Percentiles rank a stretch among this genome's conserved stretches.
phyloP scores from a whole-genome alignment of 208 protist genomes.

The Kentomonas sorsogonicus region DNA sequence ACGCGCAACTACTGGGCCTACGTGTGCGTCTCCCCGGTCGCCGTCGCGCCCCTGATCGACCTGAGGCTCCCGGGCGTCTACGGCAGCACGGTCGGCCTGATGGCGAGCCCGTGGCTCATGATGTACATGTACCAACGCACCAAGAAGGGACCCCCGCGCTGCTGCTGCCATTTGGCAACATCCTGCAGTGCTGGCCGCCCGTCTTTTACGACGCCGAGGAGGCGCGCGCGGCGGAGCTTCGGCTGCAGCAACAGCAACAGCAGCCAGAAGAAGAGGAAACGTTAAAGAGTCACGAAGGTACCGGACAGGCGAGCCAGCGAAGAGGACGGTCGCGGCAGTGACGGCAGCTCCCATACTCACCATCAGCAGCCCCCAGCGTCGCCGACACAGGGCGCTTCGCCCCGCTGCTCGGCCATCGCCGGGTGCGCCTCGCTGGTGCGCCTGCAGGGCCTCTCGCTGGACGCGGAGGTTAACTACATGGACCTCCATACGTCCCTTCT shows the following conservation, averaged over 20 bases:
- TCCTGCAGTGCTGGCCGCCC: slow-evolving; percentile 51
- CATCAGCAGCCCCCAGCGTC: too few relatives aligned
- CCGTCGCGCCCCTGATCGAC: slow-evolving; percentile 63
- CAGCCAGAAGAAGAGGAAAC: neutral
- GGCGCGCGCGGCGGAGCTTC: neutral
- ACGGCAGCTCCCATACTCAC: too few relatives aligned
- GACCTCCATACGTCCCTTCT: slow-evolving; percentile 59
- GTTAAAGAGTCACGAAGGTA: too few relatives aligned
- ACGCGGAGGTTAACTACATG: slow-evolving; percentile 65
- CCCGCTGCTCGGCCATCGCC: neutral
- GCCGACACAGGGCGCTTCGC: too few relatives aligned
- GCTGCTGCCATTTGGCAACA: slow-evolving; percentile 64
- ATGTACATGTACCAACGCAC: slow-evolving; percentile 61
- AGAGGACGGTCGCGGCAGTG: neutral
- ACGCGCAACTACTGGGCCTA: slow-evolving; percentile 86
- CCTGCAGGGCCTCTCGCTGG: slow-evolving; percentile 62
- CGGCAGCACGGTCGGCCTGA: slow-evolving; percentile 70
- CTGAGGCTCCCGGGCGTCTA: slow-evolving; percentile 71
- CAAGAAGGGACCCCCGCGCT: slow-evolving; percentile 45
- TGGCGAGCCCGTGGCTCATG: slow-evolving; percentile 79
- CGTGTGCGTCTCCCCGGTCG: slow-evolving; percentile 55
- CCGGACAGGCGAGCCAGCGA: neutral
- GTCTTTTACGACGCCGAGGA: slow-evolving; percentile 35
- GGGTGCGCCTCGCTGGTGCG: slow-evolving; percentile 42
- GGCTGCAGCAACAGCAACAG: neutral